Base-by-base conservation (phyloP, 2,329 filamentous ascomycete genomes). In the Alternaria hordeiaustralica region DNA sequence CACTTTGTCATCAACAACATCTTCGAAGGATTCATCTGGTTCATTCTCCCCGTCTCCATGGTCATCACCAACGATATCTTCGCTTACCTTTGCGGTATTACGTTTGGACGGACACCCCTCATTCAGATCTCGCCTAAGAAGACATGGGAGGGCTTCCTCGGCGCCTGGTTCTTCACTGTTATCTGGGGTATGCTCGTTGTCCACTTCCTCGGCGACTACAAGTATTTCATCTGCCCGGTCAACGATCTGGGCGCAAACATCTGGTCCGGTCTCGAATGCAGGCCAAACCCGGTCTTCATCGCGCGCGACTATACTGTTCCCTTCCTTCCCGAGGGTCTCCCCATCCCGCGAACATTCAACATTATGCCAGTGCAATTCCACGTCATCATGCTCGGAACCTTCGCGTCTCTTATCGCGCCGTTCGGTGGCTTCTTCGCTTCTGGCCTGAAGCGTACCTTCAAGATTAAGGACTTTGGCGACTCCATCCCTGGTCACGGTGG, bases 1-100 rank as follows among this genome's bases (percentile, higher is more conserved):
- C 96, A 99, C 80, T 99, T 99, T 81, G 93, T 98, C 83, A 98
- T 99, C 93, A 99, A 99, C 87, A 99, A 99, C 82, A 92, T 99
- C 70, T 96, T 99, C 74, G 96, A 99, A 83, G 96, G 96, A 83
- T 94, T 99, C 92, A 97, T 99, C 79, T 99, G 96, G 96, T 98
- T 99, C 86, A 97, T 98, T 87, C 84, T 99, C 47, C 96, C 96
- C 8, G 94, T 93, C 8, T 91, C 93, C 57, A 88, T 99, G 73
- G 96, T 99, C 79, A 97, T 99, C 78, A 97, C 93, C 68, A 99
- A 99, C 81, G 96, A 99, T 79, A 99, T 99, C 69, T 98, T 96
- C 75, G 96, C 96, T 74, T 99, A 99, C 80, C 89, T 99, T 65
- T 97, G 94, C 80, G 96, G 96, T 64, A 98, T 99, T 77, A 95